phyloP scores from a whole-genome alignment of 2,329 filamentous ascomycete species.

The Alternaria novae-zelandiae region DNA sequence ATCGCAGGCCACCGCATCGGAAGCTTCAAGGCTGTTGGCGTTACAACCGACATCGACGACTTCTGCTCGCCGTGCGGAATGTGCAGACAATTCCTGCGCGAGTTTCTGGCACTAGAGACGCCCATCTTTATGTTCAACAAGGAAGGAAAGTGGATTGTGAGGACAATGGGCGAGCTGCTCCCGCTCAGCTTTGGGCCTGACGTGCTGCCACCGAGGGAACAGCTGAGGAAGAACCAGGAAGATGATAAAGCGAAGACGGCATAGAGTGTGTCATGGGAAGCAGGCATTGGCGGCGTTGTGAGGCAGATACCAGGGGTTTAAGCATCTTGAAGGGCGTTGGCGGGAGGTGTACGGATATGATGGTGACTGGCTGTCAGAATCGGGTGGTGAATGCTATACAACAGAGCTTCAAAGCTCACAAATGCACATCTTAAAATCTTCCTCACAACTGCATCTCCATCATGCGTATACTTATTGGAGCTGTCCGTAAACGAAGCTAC shows the following conservation, averaged over 20 bases:
- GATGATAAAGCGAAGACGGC: slow-evolving; percentile 33
- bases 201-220: slow-evolving; percentile 49
- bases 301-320: neutral
- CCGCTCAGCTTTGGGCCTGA: slow-evolving; percentile 63
- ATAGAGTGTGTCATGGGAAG: neutral
- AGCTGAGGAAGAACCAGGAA: slow-evolving; percentile 36
- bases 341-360: neutral
- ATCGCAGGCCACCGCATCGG: slow-evolving; percentile 58
- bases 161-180: slow-evolving; percentile 69
- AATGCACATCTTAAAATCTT: neutral
- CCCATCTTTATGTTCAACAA: slow-evolving; percentile 95
- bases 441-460: neutral
- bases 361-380: neutral
- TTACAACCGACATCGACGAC: slow-evolving; percentile 74
- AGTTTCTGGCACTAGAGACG: slow-evolving; percentile 58
- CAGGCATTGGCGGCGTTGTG: neutral
- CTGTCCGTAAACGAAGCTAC: neutral
- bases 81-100: slow-evolving; percentile 80
- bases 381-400: neutral
- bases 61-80: slow-evolving; percentile 79
- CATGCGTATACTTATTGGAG: neutral
- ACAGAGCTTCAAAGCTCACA: neutral
- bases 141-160: slow-evolving; percentile 73
- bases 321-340: neutral
- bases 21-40: slow-evolving; percentile 73